Conservation (phyloP, 2,329 filamentous ascomycete genomes). For the Trichothecium roseum region DNA sequence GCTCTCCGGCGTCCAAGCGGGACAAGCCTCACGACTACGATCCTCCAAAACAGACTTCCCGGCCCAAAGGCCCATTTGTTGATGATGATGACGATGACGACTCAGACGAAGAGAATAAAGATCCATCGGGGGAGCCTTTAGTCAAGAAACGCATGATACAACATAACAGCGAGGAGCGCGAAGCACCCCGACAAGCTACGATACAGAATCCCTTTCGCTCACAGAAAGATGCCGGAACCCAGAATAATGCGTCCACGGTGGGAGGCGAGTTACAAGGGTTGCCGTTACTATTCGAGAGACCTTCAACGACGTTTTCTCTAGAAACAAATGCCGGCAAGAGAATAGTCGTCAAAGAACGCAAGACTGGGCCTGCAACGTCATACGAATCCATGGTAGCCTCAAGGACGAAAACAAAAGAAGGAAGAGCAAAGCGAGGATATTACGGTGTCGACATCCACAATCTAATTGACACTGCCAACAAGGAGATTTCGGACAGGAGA, state of each 20-base stretch:
- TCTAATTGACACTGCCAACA: constrained; percentile 61
- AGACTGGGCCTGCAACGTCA: constrained; percentile 31
- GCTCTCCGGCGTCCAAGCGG: constrained; percentile 27
- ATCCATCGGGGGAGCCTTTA: constrained; percentile 8
- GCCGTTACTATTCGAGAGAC: not conserved
- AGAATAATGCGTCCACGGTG: not conserved
- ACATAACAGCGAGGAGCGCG: constrained; percentile 8
- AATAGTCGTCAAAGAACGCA: constrained; percentile 45
- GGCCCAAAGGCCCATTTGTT: constrained; percentile 26
- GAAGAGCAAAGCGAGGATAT: constrained; percentile 63
- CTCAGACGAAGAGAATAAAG: constrained; percentile 9
- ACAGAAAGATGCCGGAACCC: not conserved
- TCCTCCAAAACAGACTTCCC: constrained; percentile 19
- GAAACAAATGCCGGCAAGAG: constrained; percentile 48
- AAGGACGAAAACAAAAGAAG: constrained; percentile 55
- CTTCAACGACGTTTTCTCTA: constrained; percentile 12
- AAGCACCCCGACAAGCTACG: not conserved
- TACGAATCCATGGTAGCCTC: constrained; percentile 61
- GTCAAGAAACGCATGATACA: constrained; percentile 22
- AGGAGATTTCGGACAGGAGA: constrained; percentile 38
- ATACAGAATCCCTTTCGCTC: not conserved
- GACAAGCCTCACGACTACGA: constrained; percentile 22
- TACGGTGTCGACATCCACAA: constrained; percentile 90
- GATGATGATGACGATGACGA: constrained; percentile 26
- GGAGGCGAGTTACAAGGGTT: too few species aligned